Evolutionary conservation across 2,329 filamentous ascomycete genomes (phyloP).

Genomic region (Elsinoe batatas): DNA sequence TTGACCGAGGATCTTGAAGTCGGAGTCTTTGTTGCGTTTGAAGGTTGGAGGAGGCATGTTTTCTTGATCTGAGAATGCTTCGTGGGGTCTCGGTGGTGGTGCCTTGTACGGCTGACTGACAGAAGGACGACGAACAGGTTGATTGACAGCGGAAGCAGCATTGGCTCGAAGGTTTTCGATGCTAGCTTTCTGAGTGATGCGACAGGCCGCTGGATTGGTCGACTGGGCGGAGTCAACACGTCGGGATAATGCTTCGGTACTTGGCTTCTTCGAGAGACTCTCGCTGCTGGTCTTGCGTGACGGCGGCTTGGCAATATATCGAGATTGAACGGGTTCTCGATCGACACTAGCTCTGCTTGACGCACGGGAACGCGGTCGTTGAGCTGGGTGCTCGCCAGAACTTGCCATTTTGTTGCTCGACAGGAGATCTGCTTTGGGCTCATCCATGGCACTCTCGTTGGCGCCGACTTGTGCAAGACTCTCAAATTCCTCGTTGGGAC

Average conservation of each 20-base stretch:
- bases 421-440: neutral
- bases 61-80: slow-evolving; percentile 67
- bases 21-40: slow-evolving; percentile 49
- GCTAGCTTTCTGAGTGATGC: slow-evolving; percentile 19
- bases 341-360: slow-evolving; percentile 12
- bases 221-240: slow-evolving; percentile 13
- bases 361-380: neutral
- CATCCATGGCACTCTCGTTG: neutral
- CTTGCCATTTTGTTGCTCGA: neutral
- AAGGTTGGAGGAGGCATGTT: slow-evolving; percentile 68
- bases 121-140: slow-evolving; percentile 30
- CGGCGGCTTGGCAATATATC: slow-evolving; percentile 17
- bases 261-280: slow-evolving; percentile 7
- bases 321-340: neutral
- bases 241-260: slow-evolving; percentile 18
- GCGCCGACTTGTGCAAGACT: neutral
- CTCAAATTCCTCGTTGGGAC: slow-evolving; percentile 26
- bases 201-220: slow-evolving; percentile 12
- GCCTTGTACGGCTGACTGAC: slow-evolving; percentile 36
- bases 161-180: slow-evolving; percentile 20
- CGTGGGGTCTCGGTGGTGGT: slow-evolving; percentile 42
- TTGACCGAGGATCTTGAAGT: slow-evolving; percentile 47
- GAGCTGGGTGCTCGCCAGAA: neutral
- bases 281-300: slow-evolving; percentile 22
- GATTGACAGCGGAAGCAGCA: slow-evolving; percentile 23